phyloP scores from a whole-genome alignment of 2,329 filamentous ascomycete species.

The Ustilaginoidea virens region DNA sequence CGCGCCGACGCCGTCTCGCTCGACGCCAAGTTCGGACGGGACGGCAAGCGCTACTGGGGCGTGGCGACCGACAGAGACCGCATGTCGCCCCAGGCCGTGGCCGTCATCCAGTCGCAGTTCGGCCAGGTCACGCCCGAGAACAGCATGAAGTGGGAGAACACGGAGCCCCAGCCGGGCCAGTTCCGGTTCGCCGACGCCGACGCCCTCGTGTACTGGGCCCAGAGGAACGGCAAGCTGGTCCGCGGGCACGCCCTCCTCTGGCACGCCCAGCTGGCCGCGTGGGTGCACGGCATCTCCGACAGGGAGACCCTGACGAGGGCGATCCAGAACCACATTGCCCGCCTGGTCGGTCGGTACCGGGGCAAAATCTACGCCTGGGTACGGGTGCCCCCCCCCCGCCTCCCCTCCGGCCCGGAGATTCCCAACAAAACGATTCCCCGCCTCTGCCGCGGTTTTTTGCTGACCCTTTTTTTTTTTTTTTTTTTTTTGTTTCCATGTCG shows the following conservation, averaged over 20 bases:
- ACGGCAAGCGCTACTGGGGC: constrained; percentile 1
- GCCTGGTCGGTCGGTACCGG: background rate
- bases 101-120: constrained; percentile 21
- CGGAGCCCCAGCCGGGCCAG: constrained; percentile 26
- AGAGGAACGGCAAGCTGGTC: background rate
- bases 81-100: background rate
- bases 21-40: background rate
- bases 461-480: background rate
- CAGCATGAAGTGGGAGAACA: constrained; percentile 54
- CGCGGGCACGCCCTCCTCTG: constrained; percentile 1
- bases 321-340: background rate
- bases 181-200: constrained; percentile 33
- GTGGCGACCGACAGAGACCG: background rate
- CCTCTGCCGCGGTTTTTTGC: background rate
- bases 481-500: no score
- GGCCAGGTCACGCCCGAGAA: constrained; percentile 54
- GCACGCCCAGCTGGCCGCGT: background rate
- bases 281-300: constrained; percentile 1
- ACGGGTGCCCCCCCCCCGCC: no score
- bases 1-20: background rate
- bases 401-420: no score
- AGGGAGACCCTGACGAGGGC: background rate
- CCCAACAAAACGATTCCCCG: background rate
- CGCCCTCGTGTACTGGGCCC: background rate
- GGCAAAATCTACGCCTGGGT: constrained; percentile 1